Evolutionary conservation across 495 filamentous ascomycete genomes (phyloP), one percentile per base, ranked within the genome.

Genomic region (Trichoderma virens): DNA sequence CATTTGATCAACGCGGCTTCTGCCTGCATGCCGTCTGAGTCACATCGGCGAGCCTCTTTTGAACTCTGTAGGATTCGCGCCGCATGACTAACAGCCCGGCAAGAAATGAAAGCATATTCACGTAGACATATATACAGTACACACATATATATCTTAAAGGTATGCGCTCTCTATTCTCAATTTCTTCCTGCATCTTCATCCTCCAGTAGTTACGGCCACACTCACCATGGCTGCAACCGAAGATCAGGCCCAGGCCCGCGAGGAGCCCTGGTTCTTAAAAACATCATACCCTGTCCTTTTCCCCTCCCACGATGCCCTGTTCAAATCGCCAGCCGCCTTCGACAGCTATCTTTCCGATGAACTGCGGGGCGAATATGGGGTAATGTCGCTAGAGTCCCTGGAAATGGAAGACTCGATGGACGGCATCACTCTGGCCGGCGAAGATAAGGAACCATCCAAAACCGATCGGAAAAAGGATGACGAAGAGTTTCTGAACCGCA

Each of bases 201-300:
- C 2, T 20, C 8, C 43, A 47, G n/a, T 25, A 62, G 25, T n/a
- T 38, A 20, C 31, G 20, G 60, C 60, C 7, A 16, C 45, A 16
- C 8, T 23, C 41, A 56, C 39, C 62, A 64, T 66, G 65, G 65
- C 62, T 1, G 34, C 62, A 16, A 9, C 31, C 4, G 31, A 61
- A 0, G 56, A 54, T 31, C 20, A 47, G n/a, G n/a, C n/a, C 43
- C 18, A 60, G 14, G n/a, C n/a, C 43, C 18, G 31, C 6, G 62
- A 69, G 62, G 47, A 66, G 56, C 38, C 64, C 0, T 74, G 71
- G 70, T 73, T 73, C 62, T 68, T 80, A 63, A 70, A 75, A 47
- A 73, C 73, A 18, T 73, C 69, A 11, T 75, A 71, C 62, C 78
- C 76, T 6, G 75, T 80, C 38, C 65, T 72, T 4, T 69, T 78